Conservation (phyloP, 768 basidiomycete species). For the Leccinum pellstonianum region DNA sequence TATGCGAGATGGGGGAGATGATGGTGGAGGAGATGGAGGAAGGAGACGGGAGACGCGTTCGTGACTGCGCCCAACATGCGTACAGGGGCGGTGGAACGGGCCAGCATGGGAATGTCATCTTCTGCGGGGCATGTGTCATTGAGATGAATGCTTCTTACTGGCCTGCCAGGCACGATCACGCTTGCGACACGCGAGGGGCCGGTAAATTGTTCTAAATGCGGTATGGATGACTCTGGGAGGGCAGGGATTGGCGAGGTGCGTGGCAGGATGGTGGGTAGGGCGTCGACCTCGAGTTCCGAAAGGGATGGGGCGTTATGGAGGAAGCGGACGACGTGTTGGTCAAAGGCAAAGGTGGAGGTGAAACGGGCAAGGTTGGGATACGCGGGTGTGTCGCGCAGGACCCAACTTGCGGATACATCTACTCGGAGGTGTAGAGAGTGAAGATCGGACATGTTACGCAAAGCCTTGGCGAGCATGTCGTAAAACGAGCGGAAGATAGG, state of each 20-base stretch:
- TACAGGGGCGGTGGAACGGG: slow-evolving; percentile 48
- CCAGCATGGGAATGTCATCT: slow-evolving; percentile 51
- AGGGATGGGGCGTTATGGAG: slow-evolving; percentile 55
- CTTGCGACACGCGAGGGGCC: slow-evolving; percentile 59
- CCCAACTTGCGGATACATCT: slow-evolving; percentile 52
- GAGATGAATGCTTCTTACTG: slow-evolving; percentile 62
- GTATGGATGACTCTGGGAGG: slow-evolving; percentile 37
- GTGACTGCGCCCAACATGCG: slow-evolving; percentile 60
- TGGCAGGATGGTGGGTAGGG: slow-evolving; percentile 31
- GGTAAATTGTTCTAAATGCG: slow-evolving; percentile 53
- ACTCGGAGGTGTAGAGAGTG: slow-evolving; percentile 48
- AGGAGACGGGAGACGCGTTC: slow-evolving; percentile 52
- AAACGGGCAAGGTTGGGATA: slow-evolving; percentile 55
- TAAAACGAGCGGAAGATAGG: slow-evolving; percentile 48
- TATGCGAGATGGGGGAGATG: slow-evolving; percentile 61
- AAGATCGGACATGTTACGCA: slow-evolving; percentile 61
- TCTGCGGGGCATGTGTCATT: slow-evolving; percentile 59
- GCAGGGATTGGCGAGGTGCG: slow-evolving; percentile 19
- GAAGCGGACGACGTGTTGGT: slow-evolving; percentile 57
- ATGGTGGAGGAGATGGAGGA: slow-evolving; percentile 54
- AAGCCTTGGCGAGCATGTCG: slow-evolving; percentile 47
- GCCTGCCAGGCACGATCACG: slow-evolving; percentile 61
- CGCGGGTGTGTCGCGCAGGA: slow-evolving; percentile 40
- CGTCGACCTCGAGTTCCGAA: slow-evolving; percentile 54
- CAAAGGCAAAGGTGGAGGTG: slow-evolving; percentile 60